Percentiles rank a stretch among this genome's conserved stretches.
These are phyloP conservation scores for Sporisorium scitamineum DNA, from an alignment of 1,284 basidiomycete species.

Conservation along the genomic window DNA sequence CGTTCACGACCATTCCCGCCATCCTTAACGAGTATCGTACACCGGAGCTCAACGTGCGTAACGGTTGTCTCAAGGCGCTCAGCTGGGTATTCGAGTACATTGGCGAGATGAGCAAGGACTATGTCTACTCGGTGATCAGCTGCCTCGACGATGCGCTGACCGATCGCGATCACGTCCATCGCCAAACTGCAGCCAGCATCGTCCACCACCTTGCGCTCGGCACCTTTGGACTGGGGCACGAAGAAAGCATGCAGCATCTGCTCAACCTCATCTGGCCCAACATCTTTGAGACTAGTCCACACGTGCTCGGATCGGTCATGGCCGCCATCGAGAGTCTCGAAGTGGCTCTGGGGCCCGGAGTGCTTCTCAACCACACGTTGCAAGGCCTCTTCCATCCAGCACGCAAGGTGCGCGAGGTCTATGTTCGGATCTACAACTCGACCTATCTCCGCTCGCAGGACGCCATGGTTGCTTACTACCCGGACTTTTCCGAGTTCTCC, in stretches of 20 bases:
- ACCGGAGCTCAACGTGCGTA: conserved; percentile 93
- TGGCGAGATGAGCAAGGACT: conserved; percentile 99
- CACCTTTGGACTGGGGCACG: conserved; percentile 94
- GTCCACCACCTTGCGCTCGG: conserved; percentile 98
- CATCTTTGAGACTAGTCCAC: conserved; percentile 96
- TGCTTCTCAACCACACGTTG: conserved; percentile 82
- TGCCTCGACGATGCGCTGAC: conserved; percentile 98
- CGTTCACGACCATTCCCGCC: conserved; percentile 98
- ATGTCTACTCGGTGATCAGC: conserved; percentile 94
- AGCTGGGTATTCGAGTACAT: conserved; percentile 99
- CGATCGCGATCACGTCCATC: conserved; percentile 96
- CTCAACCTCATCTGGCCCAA: conserved; percentile 99
- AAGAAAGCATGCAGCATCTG: conserved; percentile 95
- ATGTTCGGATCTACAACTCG: conserved; percentile 82
- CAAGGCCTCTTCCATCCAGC: conserved; percentile 76
- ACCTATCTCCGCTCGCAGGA: conserved; percentile 84
- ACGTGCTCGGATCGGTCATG: conserved; percentile 87
- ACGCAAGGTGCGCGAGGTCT: conserved; percentile 89
- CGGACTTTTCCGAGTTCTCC: conserved; percentile 70
- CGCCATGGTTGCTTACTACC: conserved; percentile 93
- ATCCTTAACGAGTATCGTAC: conserved; percentile 99
- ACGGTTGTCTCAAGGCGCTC: conserved; percentile 98
- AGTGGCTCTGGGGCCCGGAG: conserved; percentile 91
- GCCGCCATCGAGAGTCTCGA: conserved; percentile 93
- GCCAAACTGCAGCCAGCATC: conserved; percentile 98